Evolutionary conservation across 768 basidiomycete species (phyloP).

Genomic region (Strobilomyces dryophilus): DNA sequence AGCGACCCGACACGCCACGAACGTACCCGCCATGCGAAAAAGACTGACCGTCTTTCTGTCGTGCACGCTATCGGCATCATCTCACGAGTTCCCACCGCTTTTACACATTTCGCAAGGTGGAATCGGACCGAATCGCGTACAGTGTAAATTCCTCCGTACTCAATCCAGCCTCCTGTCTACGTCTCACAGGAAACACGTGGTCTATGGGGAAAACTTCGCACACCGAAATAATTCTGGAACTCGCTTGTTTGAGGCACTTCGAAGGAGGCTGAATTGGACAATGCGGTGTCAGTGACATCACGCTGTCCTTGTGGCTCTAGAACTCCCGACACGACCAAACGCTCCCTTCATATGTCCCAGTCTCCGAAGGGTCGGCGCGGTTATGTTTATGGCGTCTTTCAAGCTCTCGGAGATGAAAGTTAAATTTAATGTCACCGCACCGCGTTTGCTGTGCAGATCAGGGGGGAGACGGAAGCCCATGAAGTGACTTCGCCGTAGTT

Average conservation of each 20-base stretch:
- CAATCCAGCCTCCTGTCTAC: too few species aligned
- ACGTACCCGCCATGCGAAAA: too few species aligned
- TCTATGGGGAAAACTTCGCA: neutral
- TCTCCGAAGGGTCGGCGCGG: neutral
- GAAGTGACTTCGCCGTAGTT: neutral
- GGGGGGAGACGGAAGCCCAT: neutral
- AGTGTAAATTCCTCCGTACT: neutral
- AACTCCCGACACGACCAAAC: neutral
- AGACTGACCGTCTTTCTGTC: too few species aligned
- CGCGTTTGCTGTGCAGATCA: neutral
- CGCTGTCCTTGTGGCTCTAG: neutral
- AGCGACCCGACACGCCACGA: too few species aligned
- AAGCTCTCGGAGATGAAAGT: conserved; percentile 5
- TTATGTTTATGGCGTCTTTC: neutral
- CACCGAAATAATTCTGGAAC: neutral
- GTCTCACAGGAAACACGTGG: neutral
- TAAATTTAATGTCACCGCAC: neutral
- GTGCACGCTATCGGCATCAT: too few species aligned
- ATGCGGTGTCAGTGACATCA: neutral
- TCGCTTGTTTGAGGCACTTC: neutral
- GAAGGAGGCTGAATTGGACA: neutral
- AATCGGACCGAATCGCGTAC: neutral
- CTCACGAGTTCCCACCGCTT: neutral
- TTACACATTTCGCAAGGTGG: neutral
- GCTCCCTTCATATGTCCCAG: neutral